Evolutionary conservation across 495 filamentous ascomycete species (phyloP).

Genomic region (Penicillium lagena): DNA sequence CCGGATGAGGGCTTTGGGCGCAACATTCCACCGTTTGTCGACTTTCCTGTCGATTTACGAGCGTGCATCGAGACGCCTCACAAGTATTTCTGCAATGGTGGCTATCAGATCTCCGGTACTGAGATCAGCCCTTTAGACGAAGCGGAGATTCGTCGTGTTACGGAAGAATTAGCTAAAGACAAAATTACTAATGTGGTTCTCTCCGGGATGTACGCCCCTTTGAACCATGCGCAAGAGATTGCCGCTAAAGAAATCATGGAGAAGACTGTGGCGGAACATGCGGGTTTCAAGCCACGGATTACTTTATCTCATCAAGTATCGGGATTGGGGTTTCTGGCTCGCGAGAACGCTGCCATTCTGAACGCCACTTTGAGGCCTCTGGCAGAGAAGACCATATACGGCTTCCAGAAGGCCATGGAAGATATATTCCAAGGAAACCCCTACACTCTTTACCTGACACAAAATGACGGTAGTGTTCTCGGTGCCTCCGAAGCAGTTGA

Average conservation of each 20-base stretch:
- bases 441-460: slow-evolving; percentile 44
- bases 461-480: slow-evolving; percentile 47
- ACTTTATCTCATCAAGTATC: slow-evolving; percentile 37
- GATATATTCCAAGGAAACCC: slow-evolving; percentile 15
- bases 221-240: slow-evolving; percentile 28
- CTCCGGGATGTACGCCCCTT: slow-evolving; percentile 52
- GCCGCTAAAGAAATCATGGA: slow-evolving; percentile 6
- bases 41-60: slow-evolving; percentile 27
- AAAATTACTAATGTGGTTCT: slow-evolving; percentile 43
- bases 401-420: slow-evolving; percentile 35
- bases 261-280: not conserved
- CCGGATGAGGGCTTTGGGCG: slow-evolving; percentile 38
- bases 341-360: slow-evolving; percentile 49
- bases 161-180: slow-evolving; percentile 1
- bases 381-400: slow-evolving; percentile 36
- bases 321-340: slow-evolving; percentile 40
- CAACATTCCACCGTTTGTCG: slow-evolving; percentile 46
- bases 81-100: slow-evolving; percentile 13
- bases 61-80: slow-evolving; percentile 17
- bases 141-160: slow-evolving; percentile 7
- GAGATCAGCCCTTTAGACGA: slow-evolving; percentile 14
- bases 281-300: slow-evolving; percentile 4
- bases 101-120: slow-evolving; percentile 15
- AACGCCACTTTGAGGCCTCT: slow-evolving; percentile 42
- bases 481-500: slow-evolving; percentile 32